Conservation (phyloP, 2,329 filamentous ascomycete genomes). For the Fusarium multiceps region DNA sequence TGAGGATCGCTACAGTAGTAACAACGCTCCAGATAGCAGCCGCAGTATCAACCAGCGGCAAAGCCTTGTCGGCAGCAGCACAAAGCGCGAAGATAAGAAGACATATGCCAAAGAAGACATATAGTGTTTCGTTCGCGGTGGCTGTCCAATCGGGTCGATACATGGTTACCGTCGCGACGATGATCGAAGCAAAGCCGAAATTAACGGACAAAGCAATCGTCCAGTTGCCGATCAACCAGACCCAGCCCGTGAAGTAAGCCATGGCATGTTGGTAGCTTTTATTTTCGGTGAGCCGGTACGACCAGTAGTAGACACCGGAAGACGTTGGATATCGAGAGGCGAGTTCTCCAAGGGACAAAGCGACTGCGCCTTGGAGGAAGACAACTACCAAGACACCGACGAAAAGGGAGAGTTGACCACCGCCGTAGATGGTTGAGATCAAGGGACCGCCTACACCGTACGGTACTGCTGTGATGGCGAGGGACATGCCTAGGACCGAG, state of each 20-base stretch:
- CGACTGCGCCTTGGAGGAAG: neutral
- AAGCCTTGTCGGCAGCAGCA: neutral
- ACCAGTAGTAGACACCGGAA: slow-evolving; percentile 5
- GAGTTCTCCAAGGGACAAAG: neutral
- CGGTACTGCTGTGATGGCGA: neutral
- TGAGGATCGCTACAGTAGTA: neutral
- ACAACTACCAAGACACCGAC: neutral
- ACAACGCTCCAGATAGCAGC: slow-evolving; percentile 8
- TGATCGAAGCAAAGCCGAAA: neutral
- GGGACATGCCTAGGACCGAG: neutral
- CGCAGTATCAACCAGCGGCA: neutral
- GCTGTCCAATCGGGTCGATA: neutral
- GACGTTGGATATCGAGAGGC: slow-evolving; percentile 1
- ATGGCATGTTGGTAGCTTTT: neutral
- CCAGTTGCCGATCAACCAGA: slow-evolving; percentile 7
- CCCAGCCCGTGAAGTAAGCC: slow-evolving; percentile 1
- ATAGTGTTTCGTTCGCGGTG: neutral
- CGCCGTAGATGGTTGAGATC: neutral
- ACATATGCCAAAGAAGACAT: slow-evolving; percentile 2
- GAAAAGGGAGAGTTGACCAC: neutral
- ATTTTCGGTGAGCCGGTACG: neutral
- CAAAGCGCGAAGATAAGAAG: neutral
- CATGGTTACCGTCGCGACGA: neutral
- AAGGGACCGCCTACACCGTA: neutral
- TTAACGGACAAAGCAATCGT: neutral